Conservation (phyloP, 73 alveolate genomes). For the Loxodes magnus region DNA sequence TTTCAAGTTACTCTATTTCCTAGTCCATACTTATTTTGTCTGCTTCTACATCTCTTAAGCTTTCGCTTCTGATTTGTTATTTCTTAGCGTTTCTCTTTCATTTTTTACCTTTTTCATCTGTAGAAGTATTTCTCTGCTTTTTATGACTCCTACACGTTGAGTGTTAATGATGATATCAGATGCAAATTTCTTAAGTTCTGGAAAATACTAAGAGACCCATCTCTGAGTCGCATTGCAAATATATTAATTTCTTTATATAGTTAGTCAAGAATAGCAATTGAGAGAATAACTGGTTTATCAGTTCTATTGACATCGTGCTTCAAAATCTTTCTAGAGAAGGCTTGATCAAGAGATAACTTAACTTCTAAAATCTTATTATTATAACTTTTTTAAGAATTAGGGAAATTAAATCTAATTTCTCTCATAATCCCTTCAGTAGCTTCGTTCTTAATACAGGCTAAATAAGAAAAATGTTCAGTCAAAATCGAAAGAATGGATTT, state of each 20-base stretch:
- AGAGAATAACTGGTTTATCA: slow-evolving; percentile 97
- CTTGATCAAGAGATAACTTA: slow-evolving; percentile 90
- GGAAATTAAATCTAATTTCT: slow-evolving; percentile 63
- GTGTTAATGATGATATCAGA: slow-evolving; percentile 96
- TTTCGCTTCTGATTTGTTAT: slow-evolving; percentile 70
- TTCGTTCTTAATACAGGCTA: slow-evolving; percentile 23
- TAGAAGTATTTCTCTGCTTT: not conserved
- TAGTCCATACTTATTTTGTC: slow-evolving; percentile 96
- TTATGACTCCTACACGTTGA: slow-evolving; percentile 63
- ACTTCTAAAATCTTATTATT: slow-evolving; percentile 63
- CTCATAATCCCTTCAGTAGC: slow-evolving; percentile 52
- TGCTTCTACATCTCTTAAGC: slow-evolving; percentile 87
- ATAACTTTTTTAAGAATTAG: slow-evolving; percentile 55
- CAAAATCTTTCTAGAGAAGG: slow-evolving; percentile 77
- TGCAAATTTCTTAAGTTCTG: slow-evolving; percentile 97
- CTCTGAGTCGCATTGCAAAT: slow-evolving; percentile 99
- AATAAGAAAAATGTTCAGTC: slow-evolving; percentile 23
- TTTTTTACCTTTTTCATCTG: slow-evolving; percentile 81
- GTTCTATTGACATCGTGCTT: slow-evolving; percentile 91
- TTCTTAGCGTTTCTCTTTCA: slow-evolving; percentile 36
- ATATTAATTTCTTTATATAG: slow-evolving; percentile 97
- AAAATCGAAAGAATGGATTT: slow-evolving; percentile 28
- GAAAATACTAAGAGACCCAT: slow-evolving; percentile 99
- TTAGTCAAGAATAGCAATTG: slow-evolving; percentile 96
- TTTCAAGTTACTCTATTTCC: slow-evolving; percentile 88